These are phyloP conservation scores for Mercurialis annua DNA, from an alignment of 345 rosid genomes.

Conservation along the genomic window DNA sequence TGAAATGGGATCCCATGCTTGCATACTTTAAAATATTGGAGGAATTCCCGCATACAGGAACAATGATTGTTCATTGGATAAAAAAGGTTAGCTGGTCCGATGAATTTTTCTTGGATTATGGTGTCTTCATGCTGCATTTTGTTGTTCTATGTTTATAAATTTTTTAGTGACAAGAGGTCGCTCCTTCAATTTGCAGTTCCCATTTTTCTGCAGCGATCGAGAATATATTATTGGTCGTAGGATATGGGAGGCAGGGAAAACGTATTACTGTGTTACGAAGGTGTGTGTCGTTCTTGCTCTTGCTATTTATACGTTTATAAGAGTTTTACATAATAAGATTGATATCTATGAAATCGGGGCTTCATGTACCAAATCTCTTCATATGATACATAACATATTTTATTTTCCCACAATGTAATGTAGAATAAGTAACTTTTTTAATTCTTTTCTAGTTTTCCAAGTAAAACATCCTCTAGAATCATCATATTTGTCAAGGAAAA, in stretches of 20 bases:
- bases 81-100: conserved; percentile 63
- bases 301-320: too few relatives aligned
- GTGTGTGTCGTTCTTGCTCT: conserved; percentile 42
- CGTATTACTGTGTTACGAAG: conserved; percentile 85
- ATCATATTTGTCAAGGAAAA: background rate
- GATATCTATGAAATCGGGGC: too few relatives aligned
- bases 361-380: too few relatives aligned
- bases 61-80: conserved; percentile 74
- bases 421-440: too few relatives aligned
- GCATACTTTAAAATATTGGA: conserved; percentile 62
- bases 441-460: background rate
- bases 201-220: conserved; percentile 93
- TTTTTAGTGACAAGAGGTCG: conserved; percentile 5
- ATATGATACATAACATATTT: too few relatives aligned
- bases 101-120: background rate
- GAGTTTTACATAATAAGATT: too few relatives aligned
- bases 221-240: conserved; percentile 87
- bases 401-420: too few relatives aligned
- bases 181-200: conserved; percentile 59
- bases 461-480: background rate
- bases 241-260: conserved; percentile 85
- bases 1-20: conserved; percentile 97
- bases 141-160: background rate
- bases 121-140: conserved; percentile 8
- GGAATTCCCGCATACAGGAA: conserved; percentile 70